These are phyloP conservation scores for Calonectria hawksworthii DNA, from an alignment of 2,329 filamentous ascomycete species.

Conservation along the genomic window DNA sequence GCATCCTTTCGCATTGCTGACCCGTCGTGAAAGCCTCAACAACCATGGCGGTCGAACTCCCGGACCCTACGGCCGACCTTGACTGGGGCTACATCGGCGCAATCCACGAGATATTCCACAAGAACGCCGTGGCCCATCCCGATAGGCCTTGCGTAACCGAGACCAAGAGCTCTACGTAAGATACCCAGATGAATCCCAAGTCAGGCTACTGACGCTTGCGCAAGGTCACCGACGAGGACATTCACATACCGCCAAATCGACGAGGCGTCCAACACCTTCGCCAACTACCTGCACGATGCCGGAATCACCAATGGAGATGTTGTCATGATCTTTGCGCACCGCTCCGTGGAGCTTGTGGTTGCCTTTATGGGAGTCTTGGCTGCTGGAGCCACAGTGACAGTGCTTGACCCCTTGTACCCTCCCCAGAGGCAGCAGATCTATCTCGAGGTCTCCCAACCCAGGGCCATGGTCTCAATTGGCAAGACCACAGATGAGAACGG, in stretches of 20 bases:
- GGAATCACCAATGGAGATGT: conserved; percentile 86
- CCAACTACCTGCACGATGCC: conserved; percentile 81
- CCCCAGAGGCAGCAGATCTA: conserved; percentile 65
- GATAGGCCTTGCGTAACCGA: conserved; percentile 67
- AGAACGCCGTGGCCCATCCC: conserved; percentile 77
- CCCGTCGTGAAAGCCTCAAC: background rate
- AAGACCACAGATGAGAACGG: conserved; percentile 76
- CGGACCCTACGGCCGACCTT: conserved; percentile 77
- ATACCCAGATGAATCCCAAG: background rate
- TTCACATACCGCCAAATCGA: conserved; percentile 90
- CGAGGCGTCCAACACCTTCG: conserved; percentile 84
- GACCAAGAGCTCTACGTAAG: conserved; percentile 54
- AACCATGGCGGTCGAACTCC: conserved; percentile 48
- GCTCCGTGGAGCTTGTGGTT: conserved; percentile 74
- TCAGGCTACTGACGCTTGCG: background rate
- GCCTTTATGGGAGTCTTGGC: conserved; percentile 83
- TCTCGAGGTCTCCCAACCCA: conserved; percentile 74
- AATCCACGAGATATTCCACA: conserved; percentile 78
- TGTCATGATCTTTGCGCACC: conserved; percentile 92
- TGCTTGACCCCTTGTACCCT: conserved; percentile 45
- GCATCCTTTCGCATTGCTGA: too few relatives aligned
- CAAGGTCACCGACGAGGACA: conserved; percentile 66
- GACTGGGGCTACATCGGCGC: conserved; percentile 76
- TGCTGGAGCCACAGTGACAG: conserved; percentile 59
- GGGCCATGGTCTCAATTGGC: conserved; percentile 72